These are phyloP conservation scores for Paramecium sonneborni DNA, from an alignment of 73 alveolate genomes.

Conservation along the genomic window DNA sequence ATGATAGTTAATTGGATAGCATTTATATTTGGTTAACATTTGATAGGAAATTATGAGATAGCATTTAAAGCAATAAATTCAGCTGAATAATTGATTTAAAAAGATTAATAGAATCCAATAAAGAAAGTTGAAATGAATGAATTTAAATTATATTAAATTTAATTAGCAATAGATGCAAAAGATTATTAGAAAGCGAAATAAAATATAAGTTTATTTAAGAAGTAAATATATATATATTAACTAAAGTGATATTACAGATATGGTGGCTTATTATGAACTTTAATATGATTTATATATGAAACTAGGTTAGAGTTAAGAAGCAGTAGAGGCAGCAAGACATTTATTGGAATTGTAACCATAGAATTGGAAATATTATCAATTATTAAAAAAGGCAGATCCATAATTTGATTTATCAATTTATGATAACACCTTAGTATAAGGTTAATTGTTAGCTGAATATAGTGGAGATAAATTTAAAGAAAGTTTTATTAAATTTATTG, in stretches of 20 bases:
- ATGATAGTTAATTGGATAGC: constrained; percentile 84
- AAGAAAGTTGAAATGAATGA: constrained; percentile 70
- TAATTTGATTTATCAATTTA: background rate
- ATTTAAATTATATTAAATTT: constrained; percentile 64
- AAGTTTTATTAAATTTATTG: constrained; percentile 51
- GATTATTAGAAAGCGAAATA: constrained; percentile 40
- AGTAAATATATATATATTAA: background rate
- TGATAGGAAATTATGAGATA: constrained; percentile 74
- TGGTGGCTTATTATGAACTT: constrained; percentile 35
- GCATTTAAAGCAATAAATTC: constrained; percentile 72
- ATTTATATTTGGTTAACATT: constrained; percentile 80
- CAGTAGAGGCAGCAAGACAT: constrained; percentile 25
- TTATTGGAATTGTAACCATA: background rate
- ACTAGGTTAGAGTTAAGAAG: background rate
- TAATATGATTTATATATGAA: background rate
- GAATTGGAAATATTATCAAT: constrained; percentile 19
- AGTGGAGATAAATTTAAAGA: constrained; percentile 65
- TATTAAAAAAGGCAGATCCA: background rate
- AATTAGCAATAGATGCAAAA: constrained; percentile 24
- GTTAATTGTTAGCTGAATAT: constrained; percentile 18
- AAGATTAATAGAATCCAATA: constrained; percentile 9
- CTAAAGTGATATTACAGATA: background rate
- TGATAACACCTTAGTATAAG: constrained; percentile 26
- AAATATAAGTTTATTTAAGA: background rate
- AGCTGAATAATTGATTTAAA: constrained; percentile 43